Percentiles rank a stretch among this genome's conserved stretches.
Evolutionary conservation across 2,329 filamentous ascomycete species (phyloP).

Genomic region (Fusarium nodosum): DNA sequence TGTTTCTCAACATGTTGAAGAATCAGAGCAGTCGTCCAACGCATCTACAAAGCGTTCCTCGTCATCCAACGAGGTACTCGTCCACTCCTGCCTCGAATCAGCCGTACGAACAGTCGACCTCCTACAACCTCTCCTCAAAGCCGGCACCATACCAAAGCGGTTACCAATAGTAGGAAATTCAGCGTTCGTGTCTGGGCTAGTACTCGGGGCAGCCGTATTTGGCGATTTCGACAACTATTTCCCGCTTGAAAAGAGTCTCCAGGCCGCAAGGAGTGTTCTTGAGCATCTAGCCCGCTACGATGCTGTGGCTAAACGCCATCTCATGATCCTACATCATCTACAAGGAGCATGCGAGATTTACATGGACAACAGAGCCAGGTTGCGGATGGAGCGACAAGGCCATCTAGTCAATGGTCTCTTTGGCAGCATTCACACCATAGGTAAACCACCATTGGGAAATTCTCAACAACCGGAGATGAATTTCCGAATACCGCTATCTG

Average conservation of each 20-base stretch:
- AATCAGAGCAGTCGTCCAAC: conserved; percentile 22
- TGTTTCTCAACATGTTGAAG: conserved; percentile 45
- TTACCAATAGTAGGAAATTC: conserved; percentile 62
- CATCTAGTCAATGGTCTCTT: conserved; percentile 46
- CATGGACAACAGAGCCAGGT: conserved; percentile 40
- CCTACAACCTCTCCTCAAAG: conserved; percentile 54
- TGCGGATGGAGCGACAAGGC: conserved; percentile 45
- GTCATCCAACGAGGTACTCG: conserved; percentile 46
- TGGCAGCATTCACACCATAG: conserved; percentile 44
- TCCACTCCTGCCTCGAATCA: conserved; percentile 54
- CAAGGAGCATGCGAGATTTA: conserved; percentile 45
- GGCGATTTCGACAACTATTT: conserved; percentile 58
- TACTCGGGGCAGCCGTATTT: conserved; percentile 61
- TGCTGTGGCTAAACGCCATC: conserved; percentile 43
- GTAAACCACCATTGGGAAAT: conserved; percentile 20
- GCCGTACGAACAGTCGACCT: conserved; percentile 56
- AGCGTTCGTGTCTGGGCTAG: conserved; percentile 60
- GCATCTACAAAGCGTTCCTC: conserved; percentile 16
- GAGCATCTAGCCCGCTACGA: conserved; percentile 41
- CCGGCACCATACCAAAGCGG: conserved; percentile 56
- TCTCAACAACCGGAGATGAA: background rate
- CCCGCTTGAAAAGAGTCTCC: conserved; percentile 49
- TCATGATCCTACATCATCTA: conserved; percentile 45
- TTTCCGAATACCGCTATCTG: conserved; percentile 1
- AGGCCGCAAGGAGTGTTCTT: conserved; percentile 44